These are phyloP conservation scores for Erythrophleum fordii DNA, from an alignment of 306 rosid species.

Conservation along the genomic window DNA sequence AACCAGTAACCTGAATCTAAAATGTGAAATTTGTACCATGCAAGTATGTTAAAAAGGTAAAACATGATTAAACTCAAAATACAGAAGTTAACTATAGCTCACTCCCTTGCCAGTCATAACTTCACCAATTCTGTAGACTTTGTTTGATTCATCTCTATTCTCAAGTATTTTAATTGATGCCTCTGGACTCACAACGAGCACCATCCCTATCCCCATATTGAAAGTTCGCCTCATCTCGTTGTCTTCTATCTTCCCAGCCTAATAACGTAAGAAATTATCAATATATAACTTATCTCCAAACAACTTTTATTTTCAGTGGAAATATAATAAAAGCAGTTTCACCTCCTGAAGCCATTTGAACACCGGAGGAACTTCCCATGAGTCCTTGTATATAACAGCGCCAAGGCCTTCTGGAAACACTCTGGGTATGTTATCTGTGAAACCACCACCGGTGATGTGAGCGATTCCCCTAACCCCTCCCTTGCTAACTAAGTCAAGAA, in stretches of 20 bases:
- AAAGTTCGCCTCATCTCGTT: slow-evolving; percentile 68
- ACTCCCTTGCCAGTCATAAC: slow-evolving; percentile 58
- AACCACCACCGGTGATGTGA: slow-evolving; percentile 93
- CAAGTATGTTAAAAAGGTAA: not conserved
- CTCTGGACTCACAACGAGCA: slow-evolving; percentile 63
- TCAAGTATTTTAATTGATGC: slow-evolving; percentile 47
- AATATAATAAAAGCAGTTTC: slow-evolving; percentile 25
- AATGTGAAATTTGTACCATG: not conserved
- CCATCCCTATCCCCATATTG: slow-evolving; percentile 81
- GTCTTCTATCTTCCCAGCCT: slow-evolving; percentile 66
- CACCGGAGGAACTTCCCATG: slow-evolving; percentile 77
- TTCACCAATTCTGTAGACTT: slow-evolving; percentile 58
- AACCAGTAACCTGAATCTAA: not conserved
- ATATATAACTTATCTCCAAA: not conserved
- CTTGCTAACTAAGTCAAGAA: slow-evolving; percentile 71
- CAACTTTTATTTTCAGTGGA: not conserved
- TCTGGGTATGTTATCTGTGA: slow-evolving; percentile 90
- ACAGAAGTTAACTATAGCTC: slow-evolving; percentile 34
- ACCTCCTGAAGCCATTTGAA: slow-evolving; percentile 97
- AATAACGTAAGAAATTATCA: not conserved
- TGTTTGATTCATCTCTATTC: slow-evolving; percentile 31
- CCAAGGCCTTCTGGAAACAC: slow-evolving; percentile 89
- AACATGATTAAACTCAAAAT: not conserved
- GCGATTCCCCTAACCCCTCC: slow-evolving; percentile 95
- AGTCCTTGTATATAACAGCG: slow-evolving; percentile 60